These are phyloP conservation scores for Oxyria digyna DNA, from an alignment of 148 eudicot species.

Conservation along the genomic window DNA sequence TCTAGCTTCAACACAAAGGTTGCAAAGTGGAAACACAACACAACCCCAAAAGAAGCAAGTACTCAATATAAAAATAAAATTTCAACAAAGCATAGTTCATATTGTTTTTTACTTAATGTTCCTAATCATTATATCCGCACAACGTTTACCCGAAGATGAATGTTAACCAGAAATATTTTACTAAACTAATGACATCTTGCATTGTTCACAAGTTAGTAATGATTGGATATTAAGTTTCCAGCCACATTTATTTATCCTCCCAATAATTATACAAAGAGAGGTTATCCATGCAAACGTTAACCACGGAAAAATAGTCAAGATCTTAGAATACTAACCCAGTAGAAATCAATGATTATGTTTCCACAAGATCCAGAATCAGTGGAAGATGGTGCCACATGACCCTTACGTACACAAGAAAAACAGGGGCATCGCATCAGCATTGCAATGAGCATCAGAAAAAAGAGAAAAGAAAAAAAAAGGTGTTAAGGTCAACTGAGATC, in stretches of 20 bases:
- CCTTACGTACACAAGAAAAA: constrained; percentile 31
- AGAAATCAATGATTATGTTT: constrained; percentile 80
- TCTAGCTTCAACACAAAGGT: no score
- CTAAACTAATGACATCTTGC: neutral
- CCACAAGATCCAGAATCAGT: constrained; percentile 89
- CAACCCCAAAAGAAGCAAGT: neutral
- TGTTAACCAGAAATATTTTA: neutral
- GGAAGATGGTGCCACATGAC: constrained; percentile 87
- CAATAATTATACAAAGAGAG: neutral
- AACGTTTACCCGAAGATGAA: neutral
- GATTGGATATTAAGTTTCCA: neutral
- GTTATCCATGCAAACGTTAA: neutral
- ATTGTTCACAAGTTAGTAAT: neutral
- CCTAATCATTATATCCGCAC: neutral
- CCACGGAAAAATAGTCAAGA: neutral
- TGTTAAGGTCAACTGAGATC: neutral
- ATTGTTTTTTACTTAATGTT: neutral
- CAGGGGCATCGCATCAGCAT: neutral
- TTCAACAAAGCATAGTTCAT: no score
- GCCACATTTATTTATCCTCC: neutral
- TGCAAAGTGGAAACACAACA: no score
- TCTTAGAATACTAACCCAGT: constrained; percentile 59
- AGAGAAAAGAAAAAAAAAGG: neutral
- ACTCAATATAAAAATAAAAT: no score
- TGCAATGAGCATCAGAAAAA: neutral